A percentile compares a stretch with the other conserved stretches of the same genome.
Conservation (phyloP, 192 early-diverging fungal species). For the Chytriomyces sp. region DNA sequence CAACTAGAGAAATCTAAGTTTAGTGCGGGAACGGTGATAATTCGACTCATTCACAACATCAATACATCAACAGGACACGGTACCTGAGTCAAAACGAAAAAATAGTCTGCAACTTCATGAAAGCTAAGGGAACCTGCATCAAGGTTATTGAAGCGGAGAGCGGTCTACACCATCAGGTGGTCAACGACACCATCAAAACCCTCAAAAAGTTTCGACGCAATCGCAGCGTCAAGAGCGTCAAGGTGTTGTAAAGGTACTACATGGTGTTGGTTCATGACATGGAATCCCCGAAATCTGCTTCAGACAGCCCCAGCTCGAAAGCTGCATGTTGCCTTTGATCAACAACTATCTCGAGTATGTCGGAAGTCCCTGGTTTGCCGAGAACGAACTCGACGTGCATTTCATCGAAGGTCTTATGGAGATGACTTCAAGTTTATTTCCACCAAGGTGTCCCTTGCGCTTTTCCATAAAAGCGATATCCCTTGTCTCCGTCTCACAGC, state of each 20-base stretch:
- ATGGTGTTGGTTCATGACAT: not conserved
- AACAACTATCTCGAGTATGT: too few relatives aligned
- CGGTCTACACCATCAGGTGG: constrained; percentile 73
- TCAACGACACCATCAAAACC: constrained; percentile 74
- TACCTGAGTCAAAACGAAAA: constrained; percentile 70
- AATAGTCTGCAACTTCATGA: constrained; percentile 81
- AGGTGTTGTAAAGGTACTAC: constrained; percentile 64
- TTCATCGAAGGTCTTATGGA: constrained; percentile 81
- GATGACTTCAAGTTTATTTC: constrained; percentile 76
- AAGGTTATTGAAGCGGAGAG: constrained; percentile 78
- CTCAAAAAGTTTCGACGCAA: constrained; percentile 82
- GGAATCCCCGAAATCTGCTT: not conserved
- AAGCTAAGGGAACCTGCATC: constrained; percentile 82
- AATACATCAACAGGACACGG: constrained; percentile 36
- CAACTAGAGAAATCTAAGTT: not conserved
- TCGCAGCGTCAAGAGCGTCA: constrained; percentile 87
- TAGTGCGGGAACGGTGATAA: not conserved
- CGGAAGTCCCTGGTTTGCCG: constrained; percentile 91
- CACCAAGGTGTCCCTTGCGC: constrained; percentile 27
- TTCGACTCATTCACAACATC: not conserved
- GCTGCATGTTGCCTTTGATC: constrained; percentile 84
- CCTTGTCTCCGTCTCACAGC: too few relatives aligned
- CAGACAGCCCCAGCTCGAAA: constrained; percentile 83
- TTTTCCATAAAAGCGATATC: not conserved
- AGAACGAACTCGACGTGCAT: constrained; percentile 86